Evolutionary conservation across 805 yeast genomes (phyloP).

Genomic region (Myxozyma mucilagina): DNA sequence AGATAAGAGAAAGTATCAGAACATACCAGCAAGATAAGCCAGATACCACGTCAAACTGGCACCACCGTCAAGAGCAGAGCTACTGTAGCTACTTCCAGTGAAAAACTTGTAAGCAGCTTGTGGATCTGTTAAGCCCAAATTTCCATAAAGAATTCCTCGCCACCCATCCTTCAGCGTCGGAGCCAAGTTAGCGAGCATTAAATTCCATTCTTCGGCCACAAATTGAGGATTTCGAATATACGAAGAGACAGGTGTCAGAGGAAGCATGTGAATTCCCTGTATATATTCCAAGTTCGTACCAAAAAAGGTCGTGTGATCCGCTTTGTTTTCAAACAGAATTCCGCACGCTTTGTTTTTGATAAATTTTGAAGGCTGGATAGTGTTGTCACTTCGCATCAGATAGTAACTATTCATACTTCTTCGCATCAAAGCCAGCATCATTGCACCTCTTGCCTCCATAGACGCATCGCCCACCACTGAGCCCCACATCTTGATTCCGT

Average conservation of each 20-base stretch:
- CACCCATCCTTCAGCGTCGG: conserved; percentile 52
- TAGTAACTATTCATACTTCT: conserved; percentile 59
- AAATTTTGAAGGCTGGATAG: conserved; percentile 52
- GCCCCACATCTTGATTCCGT: conserved; percentile 73
- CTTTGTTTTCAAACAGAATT: conserved; percentile 64
- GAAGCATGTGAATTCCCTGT: conserved; percentile 80
- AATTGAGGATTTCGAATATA: conserved; percentile 54
- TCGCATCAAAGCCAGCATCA: conserved; percentile 58
- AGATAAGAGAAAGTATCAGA: not conserved
- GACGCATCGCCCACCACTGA: conserved; percentile 52
- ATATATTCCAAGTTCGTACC: conserved; percentile 62
- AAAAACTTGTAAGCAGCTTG: conserved; percentile 61
- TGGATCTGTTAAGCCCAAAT: conserved; percentile 75
- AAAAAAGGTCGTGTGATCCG: conserved; percentile 72
- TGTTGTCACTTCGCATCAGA: conserved; percentile 51
- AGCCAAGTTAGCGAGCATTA: conserved; percentile 46
- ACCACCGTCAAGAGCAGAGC: conserved; percentile 71
- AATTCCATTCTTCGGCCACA: conserved; percentile 61
- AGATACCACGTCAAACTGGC: conserved; percentile 86
- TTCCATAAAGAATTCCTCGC: conserved; percentile 70
- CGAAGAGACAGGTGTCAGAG: conserved; percentile 63
- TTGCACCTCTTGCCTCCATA: conserved; percentile 56
- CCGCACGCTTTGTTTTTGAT: conserved; percentile 65
- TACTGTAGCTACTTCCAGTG: conserved; percentile 53
- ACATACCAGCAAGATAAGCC: conserved; percentile 56